Evolutionary conservation across 495 filamentous ascomycete genomes (phyloP), one percentile per base, ranked within the genome.

Genomic region (Amniculicola lignicola): DNA sequence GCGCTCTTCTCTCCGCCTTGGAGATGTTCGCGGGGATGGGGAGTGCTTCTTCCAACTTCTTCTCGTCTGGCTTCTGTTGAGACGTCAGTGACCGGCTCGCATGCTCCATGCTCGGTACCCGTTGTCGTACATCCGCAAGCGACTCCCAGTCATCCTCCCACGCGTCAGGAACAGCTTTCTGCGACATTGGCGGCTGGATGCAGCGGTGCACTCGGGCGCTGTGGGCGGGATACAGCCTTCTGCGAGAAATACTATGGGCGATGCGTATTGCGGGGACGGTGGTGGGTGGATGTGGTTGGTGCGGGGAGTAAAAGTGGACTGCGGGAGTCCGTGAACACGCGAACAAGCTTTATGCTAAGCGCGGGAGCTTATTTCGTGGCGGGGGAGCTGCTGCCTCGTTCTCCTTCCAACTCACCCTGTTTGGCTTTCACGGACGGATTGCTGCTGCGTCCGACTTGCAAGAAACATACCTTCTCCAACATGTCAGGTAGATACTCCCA

Each of bases 141-240:
- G 72, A 73, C 67, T 90, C 87, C 89, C 89, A 96, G 63, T 95
- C 88, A 59, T 92, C 89, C 51, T 89, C 90, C 90, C 90, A 96
- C 40, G 88, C 89, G 67, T 95, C 83, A 25, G 88, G 84, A 51
- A 83, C 70, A 36, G 74, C 63, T 51, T 70, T 71, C 42, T 73
- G 77, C 61, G 75, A 76, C 52, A 77, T 80, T 48, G 53, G 11
- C 16, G 28, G 9, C 12, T 38, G 28, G 21, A n/a, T 33, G 16
- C 15, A n/a, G 11, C 3, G 29, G 2, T 38, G n/a, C n/a, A n/a
- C n/a, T n/a, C n/a, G n/a, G n/a, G n/a, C n/a, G n/a, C n/a, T n/a
- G n/a, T n/a, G n/a, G n/a, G n/a, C n/a, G n/a, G n/a, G n/a, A n/a
- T n/a, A n/a, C n/a, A n/a, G n/a, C n/a, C n/a, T n/a, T n/a, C n/a